Percentiles rank a stretch among this genome's conserved stretches.
Evolutionary conservation across 2,329 filamentous ascomycete genomes (phyloP).

Genomic region (Cordyceps tenuipes): DNA sequence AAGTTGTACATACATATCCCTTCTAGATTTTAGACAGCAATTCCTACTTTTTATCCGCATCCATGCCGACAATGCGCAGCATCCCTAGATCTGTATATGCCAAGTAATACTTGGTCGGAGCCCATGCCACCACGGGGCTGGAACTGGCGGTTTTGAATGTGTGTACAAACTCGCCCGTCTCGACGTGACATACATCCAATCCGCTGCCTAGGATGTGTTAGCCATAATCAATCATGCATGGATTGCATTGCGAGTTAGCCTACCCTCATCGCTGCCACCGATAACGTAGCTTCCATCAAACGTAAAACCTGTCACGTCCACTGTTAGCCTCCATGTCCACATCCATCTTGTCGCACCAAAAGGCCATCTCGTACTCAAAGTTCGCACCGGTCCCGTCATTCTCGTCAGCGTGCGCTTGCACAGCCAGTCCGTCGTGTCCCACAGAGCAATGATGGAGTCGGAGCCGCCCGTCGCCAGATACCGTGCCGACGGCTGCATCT

Average conservation of each 20-base stretch:
- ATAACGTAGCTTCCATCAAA: slow-evolving; percentile 71
- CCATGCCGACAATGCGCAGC: slow-evolving; percentile 59
- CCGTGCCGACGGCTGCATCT: slow-evolving; percentile 61
- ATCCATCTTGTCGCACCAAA: neutral
- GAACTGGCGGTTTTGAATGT: slow-evolving; percentile 60
- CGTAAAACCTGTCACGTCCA: slow-evolving; percentile 51
- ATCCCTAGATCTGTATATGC: slow-evolving; percentile 64
- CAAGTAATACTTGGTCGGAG: slow-evolving; percentile 64
- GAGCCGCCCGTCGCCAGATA: slow-evolving; percentile 68
- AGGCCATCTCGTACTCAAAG: slow-evolving; percentile 41
- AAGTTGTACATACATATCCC: neutral
- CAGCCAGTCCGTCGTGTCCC: slow-evolving; percentile 72
- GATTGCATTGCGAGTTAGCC: slow-evolving; percentile 12
- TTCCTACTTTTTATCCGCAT: slow-evolving; percentile 32
- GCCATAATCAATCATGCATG: neutral
- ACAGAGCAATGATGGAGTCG: slow-evolving; percentile 67
- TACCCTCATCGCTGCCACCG: slow-evolving; percentile 65
- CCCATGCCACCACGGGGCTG: slow-evolving; percentile 64
- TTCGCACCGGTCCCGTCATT: slow-evolving; percentile 62
- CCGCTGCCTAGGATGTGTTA: slow-evolving; percentile 40
- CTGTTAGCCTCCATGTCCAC: neutral
- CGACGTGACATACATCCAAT: slow-evolving; percentile 62
- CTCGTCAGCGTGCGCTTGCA: slow-evolving; percentile 63
- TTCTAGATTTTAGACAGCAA: neutral
- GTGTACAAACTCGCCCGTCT: slow-evolving; percentile 65